phyloP scores from a whole-genome alignment of 1,284 basidiomycete genomes.

The Kalmanozyma brasiliensis region DNA sequence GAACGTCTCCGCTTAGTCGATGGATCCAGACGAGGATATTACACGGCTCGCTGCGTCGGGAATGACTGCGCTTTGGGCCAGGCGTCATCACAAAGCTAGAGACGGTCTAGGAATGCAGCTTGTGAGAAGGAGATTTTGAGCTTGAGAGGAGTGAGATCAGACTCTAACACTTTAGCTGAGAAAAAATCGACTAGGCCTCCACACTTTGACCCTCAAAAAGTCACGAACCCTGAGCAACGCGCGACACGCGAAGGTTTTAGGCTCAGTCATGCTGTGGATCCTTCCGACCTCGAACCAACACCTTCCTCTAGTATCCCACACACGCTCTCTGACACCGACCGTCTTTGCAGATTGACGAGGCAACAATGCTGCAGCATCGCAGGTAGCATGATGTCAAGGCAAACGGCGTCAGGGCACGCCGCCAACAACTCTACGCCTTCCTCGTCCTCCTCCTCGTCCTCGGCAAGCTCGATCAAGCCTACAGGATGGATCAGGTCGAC shows the following conservation, averaged over 20 bases:
- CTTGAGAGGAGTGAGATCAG: neutral
- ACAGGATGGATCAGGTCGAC: constrained; percentile 47
- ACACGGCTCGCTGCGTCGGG: too few relatives aligned
- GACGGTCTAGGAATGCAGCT: too few relatives aligned
- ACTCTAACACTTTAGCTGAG: constrained; percentile 6
- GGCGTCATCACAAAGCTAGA: too few relatives aligned
- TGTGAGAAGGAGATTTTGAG: too few relatives aligned
- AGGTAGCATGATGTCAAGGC: constrained; percentile 15
- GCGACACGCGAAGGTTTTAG: constrained; percentile 5
- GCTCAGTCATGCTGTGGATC: neutral
- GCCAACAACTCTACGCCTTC: constrained; percentile 7
- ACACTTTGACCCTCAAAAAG: constrained; percentile 3
- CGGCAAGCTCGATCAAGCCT: constrained; percentile 28
- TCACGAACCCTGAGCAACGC: constrained; percentile 6
- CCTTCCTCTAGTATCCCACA: neutral
- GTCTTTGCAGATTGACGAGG: too few relatives aligned
- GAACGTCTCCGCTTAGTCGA: too few relatives aligned
- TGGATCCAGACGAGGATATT: too few relatives aligned
- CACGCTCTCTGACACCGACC: too few relatives aligned
- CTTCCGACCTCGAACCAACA: neutral
- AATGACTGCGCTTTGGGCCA: too few relatives aligned
- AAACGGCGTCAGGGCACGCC: constrained; percentile 6
- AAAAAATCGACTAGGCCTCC: constrained; percentile 1
- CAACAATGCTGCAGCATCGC: neutral
- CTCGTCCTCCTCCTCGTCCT: constrained; percentile 1